These are phyloP conservation scores for Crassisporium funariophilum DNA, from an alignment of 768 basidiomycete genomes.

Conservation along the genomic window DNA sequence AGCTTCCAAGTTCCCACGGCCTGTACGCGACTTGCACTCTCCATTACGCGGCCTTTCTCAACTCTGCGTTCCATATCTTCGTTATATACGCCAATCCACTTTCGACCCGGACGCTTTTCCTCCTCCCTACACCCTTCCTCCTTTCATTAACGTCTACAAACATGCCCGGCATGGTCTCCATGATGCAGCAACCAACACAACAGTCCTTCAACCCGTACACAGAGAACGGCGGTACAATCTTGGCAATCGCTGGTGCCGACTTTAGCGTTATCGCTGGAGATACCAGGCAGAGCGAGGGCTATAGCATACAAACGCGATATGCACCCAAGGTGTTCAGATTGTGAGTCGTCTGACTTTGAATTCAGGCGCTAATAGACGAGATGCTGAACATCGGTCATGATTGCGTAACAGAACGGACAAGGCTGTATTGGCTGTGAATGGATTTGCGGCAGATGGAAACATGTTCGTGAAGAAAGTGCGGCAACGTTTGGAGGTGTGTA, in stretches of 20 bases:
- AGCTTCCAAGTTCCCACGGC: slow-evolving; percentile 37
- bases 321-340: slow-evolving; percentile 93
- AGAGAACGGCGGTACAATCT: slow-evolving; percentile 94
- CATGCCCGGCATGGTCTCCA: slow-evolving; percentile 42
- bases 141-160: slow-evolving; percentile 6
- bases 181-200: slow-evolving; percentile 40
- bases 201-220: slow-evolving; percentile 86
- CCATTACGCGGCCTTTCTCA: slow-evolving; percentile 47
- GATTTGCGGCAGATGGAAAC: slow-evolving; percentile 96
- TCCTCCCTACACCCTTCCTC: slow-evolving; percentile 16
- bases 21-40: slow-evolving; percentile 38
- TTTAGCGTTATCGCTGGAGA: slow-evolving; percentile 96
- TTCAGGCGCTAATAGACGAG: no score
- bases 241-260: slow-evolving; percentile 92
- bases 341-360: slow-evolving; percentile 47
- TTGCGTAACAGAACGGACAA: slow-evolving; percentile 73
- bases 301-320: slow-evolving; percentile 96
- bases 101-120: slow-evolving; percentile 23
- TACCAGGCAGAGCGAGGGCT: slow-evolving; percentile 96
- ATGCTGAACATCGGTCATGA: slow-evolving; percentile 1
- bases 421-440: slow-evolving; percentile 93
- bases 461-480: slow-evolving; percentile 97
- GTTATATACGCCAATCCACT: slow-evolving; percentile 28
- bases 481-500: slow-evolving; percentile 88
- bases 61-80: slow-evolving; percentile 24